phyloP scores from a whole-genome alignment of 2,329 filamentous ascomycete species.

The Aspergillus sp. region DNA sequence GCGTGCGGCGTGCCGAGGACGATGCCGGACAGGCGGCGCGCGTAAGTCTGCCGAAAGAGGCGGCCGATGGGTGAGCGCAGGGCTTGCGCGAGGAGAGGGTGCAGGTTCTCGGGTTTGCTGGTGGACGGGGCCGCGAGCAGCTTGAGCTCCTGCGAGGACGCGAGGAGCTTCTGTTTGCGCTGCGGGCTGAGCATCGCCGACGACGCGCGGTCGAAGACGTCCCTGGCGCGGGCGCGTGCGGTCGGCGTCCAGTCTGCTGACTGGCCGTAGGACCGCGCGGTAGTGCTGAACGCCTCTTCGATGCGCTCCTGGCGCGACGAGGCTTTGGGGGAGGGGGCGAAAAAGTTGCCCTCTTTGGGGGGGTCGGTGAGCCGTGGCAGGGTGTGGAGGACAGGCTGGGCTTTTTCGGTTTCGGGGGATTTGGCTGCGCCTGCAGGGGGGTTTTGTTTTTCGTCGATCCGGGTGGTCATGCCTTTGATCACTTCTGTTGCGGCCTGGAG shows the following conservation, averaged over 20 bases:
- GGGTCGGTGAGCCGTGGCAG: slow-evolving; percentile 51
- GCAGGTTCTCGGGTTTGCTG: slow-evolving; percentile 49
- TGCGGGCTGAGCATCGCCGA: slow-evolving; percentile 39
- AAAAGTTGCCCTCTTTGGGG: slow-evolving; percentile 48
- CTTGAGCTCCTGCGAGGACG: slow-evolving; percentile 38
- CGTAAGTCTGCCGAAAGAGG: slow-evolving; percentile 69
- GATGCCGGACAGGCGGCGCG: slow-evolving; percentile 61
- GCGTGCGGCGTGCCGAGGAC: slow-evolving; percentile 73
- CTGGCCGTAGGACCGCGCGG: slow-evolving; percentile 47
- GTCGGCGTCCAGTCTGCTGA: slow-evolving; percentile 43
- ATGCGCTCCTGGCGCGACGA: slow-evolving; percentile 35
- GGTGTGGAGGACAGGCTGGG: slow-evolving; percentile 39
- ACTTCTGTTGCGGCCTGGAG: slow-evolving; percentile 66
- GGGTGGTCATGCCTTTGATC: slow-evolving; percentile 63
- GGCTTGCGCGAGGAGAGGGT: slow-evolving; percentile 48
- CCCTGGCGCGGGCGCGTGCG: slow-evolving; percentile 36
- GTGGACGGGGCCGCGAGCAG: slow-evolving; percentile 31
- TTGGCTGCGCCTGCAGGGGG: slow-evolving; percentile 31
- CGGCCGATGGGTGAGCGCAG: slow-evolving; percentile 57
- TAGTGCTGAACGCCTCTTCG: slow-evolving; percentile 41
- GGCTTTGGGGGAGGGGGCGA: slow-evolving; percentile 40
- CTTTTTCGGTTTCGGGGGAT: slow-evolving; percentile 43
- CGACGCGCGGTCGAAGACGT: slow-evolving; percentile 38
- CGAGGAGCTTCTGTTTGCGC: slow-evolving; percentile 35
- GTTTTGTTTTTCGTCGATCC: slow-evolving; percentile 63